phyloP scores from a whole-genome alignment of 257 asterid genomes.

The Solanum chilense region DNA sequence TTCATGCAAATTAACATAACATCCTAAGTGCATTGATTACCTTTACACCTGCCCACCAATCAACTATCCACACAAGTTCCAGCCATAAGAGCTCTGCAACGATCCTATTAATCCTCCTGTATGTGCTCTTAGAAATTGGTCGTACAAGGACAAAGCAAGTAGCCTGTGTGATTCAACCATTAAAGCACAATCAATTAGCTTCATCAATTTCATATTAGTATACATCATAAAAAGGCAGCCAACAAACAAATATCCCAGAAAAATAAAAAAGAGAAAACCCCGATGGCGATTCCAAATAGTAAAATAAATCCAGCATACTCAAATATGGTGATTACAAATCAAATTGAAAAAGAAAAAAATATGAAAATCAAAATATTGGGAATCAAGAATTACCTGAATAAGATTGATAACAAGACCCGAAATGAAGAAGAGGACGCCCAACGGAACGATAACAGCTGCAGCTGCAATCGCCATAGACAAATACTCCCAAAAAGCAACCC shows the following conservation, averaged over 20 bases:
- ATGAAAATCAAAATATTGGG: neutral
- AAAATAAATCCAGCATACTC: neutral
- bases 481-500: neutral
- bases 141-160: constrained; percentile 51
- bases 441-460: constrained; percentile 66
- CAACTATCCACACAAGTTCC: constrained; percentile 90
- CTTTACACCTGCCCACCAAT: constrained; percentile 99
- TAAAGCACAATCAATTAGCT: neutral
- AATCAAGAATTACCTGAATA: constrained; percentile 43
- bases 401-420: constrained; percentile 78
- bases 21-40: constrained; percentile 16
- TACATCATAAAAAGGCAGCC: neutral
- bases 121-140: constrained; percentile 70
- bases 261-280: neutral
- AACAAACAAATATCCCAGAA: neutral
- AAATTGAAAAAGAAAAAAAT: neutral
- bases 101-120: constrained; percentile 71
- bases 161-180: constrained; percentile 40
- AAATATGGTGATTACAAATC: neutral
- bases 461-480: constrained; percentile 38
- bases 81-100: constrained; percentile 82
- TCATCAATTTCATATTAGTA: neutral
- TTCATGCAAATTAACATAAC: neutral
- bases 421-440: constrained; percentile 76
- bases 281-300: neutral